phyloP scores from a whole-genome alignment of 2,329 filamentous ascomycete genomes.

The Botrytis fragariae region DNA sequence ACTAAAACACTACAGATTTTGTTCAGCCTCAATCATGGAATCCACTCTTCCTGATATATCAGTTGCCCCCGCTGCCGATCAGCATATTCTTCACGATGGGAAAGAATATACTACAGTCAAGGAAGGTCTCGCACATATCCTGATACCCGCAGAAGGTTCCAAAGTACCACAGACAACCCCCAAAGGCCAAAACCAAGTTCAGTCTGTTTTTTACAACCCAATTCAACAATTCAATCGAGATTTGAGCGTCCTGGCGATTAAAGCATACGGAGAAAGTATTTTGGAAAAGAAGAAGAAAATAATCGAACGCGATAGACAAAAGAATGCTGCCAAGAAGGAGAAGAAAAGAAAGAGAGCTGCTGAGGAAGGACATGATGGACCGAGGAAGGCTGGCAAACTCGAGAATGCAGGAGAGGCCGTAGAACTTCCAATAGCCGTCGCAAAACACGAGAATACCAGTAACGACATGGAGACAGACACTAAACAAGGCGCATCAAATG shows the following conservation, averaged over 20 bases:
- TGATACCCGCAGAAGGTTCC: conserved; percentile 55
- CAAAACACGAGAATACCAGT: background rate
- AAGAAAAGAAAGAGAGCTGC: conserved; percentile 49
- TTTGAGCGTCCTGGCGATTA: conserved; percentile 87
- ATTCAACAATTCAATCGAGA: conserved; percentile 99
- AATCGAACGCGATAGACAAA: conserved; percentile 44
- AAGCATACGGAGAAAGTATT: conserved; percentile 75
- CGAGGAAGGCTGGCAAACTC: conserved; percentile 40
- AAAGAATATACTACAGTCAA: conserved; percentile 59
- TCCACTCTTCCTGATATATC: conserved; percentile 32
- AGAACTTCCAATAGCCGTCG: background rate
- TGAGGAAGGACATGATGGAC: conserved; percentile 33
- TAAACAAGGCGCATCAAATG: background rate
- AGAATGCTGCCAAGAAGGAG: conserved; percentile 40
- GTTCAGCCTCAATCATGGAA: conserved; percentile 3
- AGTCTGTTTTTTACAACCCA: conserved; percentile 96
- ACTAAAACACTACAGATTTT: background rate
- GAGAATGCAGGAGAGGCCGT: conserved; percentile 12
- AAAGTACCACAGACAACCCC: conserved; percentile 45
- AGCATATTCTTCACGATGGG: conserved; percentile 44
- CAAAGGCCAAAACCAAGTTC: conserved; percentile 57
- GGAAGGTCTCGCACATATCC: conserved; percentile 66
- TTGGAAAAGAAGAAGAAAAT: conserved; percentile 47
- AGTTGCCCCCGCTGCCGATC: conserved; percentile 34
- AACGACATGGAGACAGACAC: background rate